Evolutionary conservation across 345 rosid genomes (phyloP).

Genomic region (Brassica cretica): DNA sequence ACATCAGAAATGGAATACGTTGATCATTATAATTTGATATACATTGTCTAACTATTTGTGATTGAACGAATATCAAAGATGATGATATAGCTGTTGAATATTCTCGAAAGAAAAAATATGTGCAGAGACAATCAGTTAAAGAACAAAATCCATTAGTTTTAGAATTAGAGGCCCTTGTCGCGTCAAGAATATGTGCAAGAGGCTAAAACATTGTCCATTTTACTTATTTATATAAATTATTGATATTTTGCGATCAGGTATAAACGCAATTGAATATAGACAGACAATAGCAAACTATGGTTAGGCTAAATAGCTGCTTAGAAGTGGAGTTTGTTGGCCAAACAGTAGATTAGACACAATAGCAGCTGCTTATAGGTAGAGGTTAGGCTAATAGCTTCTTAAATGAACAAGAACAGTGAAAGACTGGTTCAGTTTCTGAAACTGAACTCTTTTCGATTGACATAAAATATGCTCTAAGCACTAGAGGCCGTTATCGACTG

Average conservation of each 20-base stretch:
- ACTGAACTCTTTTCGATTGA: not conserved
- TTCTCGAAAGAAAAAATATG: not conserved
- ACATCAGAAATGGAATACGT: not conserved
- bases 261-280: not conserved
- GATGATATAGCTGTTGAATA: no score
- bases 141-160: not conserved
- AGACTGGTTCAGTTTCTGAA: not conserved
- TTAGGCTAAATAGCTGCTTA: not conserved
- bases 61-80: no score
- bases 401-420: not conserved
- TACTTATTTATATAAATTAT: not conserved
- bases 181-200: no score
- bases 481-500: not conserved
- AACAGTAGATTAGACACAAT: not conserved
- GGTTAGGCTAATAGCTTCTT: not conserved
- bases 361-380: not conserved
- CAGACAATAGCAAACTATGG: not conserved
- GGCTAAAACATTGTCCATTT: constrained; percentile 17
- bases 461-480: not conserved
- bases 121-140: constrained; percentile 1
- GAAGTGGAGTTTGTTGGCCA: not conserved
- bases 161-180: no score
- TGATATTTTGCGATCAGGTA: not conserved
- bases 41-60: no score
- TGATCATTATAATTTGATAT: not conserved